These are phyloP conservation scores for Arabis alpina DNA, from an alignment of 345 rosid species.

Conservation along the genomic window DNA sequence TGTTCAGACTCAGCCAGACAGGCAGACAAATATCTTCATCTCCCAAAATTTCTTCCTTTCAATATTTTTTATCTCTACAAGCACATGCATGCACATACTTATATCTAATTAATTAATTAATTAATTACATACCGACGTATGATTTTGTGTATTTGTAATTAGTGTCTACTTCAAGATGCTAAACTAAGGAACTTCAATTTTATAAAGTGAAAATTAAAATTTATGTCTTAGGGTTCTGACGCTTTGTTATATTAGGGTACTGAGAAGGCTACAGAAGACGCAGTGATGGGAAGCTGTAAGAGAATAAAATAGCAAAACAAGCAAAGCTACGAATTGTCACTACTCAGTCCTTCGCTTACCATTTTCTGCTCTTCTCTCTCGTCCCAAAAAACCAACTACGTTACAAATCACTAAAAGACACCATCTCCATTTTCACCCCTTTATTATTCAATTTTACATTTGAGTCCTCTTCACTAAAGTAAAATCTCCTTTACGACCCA, in stretches of 20 bases:
- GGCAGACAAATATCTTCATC: constrained; percentile 36
- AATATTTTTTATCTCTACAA: constrained; percentile 18
- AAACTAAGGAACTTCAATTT: neutral
- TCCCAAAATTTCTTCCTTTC: constrained; percentile 18
- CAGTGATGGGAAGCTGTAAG: constrained; percentile 40
- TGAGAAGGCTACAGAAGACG: constrained; percentile 33
- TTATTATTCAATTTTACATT: neutral
- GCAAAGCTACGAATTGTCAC: constrained; percentile 42
- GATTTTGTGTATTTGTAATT: neutral
- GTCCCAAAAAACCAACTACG: constrained; percentile 29
- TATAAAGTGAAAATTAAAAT: neutral
- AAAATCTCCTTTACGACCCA: neutral
- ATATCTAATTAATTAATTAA: neutral
- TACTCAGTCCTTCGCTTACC: constrained; percentile 20
- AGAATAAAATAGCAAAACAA: constrained; percentile 29
- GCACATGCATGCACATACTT: constrained; percentile 37
- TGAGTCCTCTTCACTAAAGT: neutral
- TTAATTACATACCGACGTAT: neutral
- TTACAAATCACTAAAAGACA: constrained; percentile 39
- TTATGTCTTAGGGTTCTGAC: constrained; percentile 22
- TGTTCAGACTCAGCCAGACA: constrained; percentile 41
- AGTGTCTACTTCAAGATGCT: constrained; percentile 11
- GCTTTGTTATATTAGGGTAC: constrained; percentile 20
- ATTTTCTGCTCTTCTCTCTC: constrained; percentile 30
- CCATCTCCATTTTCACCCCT: constrained; percentile 15